Evolutionary conservation across 129 eudicot genomes (phyloP), one percentile per base, ranked within the genome.

Genomic region (Mikania micrantha): DNA sequence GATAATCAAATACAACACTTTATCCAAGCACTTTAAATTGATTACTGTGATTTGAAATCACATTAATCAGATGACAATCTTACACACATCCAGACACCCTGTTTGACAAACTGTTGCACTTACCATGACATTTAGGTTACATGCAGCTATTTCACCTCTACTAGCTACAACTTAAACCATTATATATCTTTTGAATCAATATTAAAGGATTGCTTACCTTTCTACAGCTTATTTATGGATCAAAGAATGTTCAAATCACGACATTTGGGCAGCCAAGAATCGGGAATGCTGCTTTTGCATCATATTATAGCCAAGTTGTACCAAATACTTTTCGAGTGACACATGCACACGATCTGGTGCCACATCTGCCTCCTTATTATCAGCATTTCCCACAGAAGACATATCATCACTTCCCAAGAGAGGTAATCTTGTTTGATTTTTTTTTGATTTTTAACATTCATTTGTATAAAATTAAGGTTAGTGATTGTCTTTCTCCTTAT

Each of bases 221-320:
- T 48, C 53, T 69, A 32, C 88, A 94, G 99, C 85, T 87, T 70
- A 81, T 78, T 27, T 75, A 79, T 74, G 85, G 86, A 74, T 59
- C 77, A 20, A 60, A 79, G 72, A 73, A 89, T 60, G 87, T 94
- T 41, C 84, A 77, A 41, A 95, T 94, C 61, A 81, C 79, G 79
- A 94, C 99, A 39, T 89, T 86, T 87, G 99, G 99, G 36, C 95
- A 86, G 67, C 99, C 99, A 67, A 80, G 99, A 61, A 89, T 94
- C 52, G 99, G 99, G 41, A 94, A 94, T 75, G 85, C 96, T 64
- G 93, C 77, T 66, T 94, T 94, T 78, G 87, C 84, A 57, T 79
- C 97, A 38, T 94, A 86, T 83, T 94, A 78, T 60, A 77, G 75
- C 66, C 41, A 81, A 77, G 4, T 66, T 34, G 93, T 94, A 74